phyloP scores from a whole-genome alignment of 768 basidiomycete genomes.

The Suillus subaureus region DNA sequence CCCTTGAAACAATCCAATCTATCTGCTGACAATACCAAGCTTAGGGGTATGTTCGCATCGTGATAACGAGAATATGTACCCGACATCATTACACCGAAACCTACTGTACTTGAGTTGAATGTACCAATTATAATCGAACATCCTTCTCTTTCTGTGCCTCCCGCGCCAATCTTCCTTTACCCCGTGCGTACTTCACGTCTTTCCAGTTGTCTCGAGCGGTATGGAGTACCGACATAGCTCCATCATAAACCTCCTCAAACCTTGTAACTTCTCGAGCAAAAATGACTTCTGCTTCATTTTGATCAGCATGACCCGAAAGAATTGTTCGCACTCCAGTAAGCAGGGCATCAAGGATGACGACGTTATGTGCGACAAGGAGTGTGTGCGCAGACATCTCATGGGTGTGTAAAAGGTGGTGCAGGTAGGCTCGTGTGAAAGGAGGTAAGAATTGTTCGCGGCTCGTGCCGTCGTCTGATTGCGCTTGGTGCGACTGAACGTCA shows the following conservation, averaged over 20 bases:
- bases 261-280: conserved; percentile 50
- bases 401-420: conserved; percentile 84
- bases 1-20: no score
- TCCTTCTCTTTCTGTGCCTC: conserved; percentile 43
- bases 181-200: conserved; percentile 68
- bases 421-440: conserved; percentile 58
- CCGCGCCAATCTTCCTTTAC: conserved; percentile 72
- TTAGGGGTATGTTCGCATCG: no score
- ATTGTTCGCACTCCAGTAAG: conserved; percentile 56
- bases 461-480: conserved; percentile 4
- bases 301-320: conserved; percentile 16
- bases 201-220: conserved; percentile 60
- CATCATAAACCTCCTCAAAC: conserved; percentile 59
- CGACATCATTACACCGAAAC: no score
- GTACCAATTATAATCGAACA: neutral
- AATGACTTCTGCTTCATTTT: conserved; percentile 3
- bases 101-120: neutral
- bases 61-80: no score
- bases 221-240: conserved; percentile 43
- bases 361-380: conserved; percentile 75
- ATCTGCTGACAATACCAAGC: no score
- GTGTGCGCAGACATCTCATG: conserved; percentile 91
- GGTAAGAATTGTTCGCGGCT: conserved; percentile 24
- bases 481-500: conserved; percentile 34
- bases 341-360: conserved; percentile 66